Evolutionary conservation across 2,329 filamentous ascomycete genomes (phyloP).

Genomic region (Diplodia sapinea): DNA sequence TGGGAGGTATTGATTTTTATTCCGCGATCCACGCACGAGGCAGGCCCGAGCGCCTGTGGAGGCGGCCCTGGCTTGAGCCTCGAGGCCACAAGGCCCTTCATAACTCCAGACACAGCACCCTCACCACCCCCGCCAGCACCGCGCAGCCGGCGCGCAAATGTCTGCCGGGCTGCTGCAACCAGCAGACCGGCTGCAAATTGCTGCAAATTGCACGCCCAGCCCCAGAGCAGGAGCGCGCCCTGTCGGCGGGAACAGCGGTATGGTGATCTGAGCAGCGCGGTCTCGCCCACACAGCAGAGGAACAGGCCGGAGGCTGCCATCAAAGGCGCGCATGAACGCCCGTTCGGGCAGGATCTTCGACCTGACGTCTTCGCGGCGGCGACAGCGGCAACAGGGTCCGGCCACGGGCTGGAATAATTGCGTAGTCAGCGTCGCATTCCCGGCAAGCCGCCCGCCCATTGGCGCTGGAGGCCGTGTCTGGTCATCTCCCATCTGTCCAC

Average conservation of each 20-base stretch:
- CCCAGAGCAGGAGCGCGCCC: conserved; percentile 8
- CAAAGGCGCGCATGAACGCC: conserved; percentile 4
- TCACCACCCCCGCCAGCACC: too few relatives aligned
- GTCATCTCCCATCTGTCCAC: conserved; percentile 7
- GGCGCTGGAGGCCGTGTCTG: conserved; percentile 4
- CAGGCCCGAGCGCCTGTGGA: conserved; percentile 11
- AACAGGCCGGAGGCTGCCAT: conserved; percentile 16
- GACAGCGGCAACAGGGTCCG: conserved; percentile 8
- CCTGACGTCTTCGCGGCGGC: conserved; percentile 19
- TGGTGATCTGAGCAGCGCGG: conserved; percentile 17
- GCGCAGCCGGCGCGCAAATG: too few relatives aligned
- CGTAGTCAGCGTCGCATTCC: conserved; percentile 24
- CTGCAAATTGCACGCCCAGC: conserved; percentile 15
- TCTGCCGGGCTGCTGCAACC: not conserved
- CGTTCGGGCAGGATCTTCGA: conserved; percentile 21
- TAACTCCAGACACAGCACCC: not conserved
- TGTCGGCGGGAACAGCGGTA: conserved; percentile 21
- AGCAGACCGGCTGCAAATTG: not conserved
- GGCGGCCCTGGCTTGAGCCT: conserved; percentile 2
- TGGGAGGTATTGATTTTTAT: conserved; percentile 26
- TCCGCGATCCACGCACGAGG: conserved; percentile 19
- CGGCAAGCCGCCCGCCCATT: not conserved
- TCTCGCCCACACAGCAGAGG: conserved; percentile 14
- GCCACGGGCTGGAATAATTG: not conserved
- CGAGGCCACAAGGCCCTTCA: not conserved